Base-by-base conservation (phyloP, 2,329 filamentous ascomycete genomes). In the Alternaria sp. region DNA sequence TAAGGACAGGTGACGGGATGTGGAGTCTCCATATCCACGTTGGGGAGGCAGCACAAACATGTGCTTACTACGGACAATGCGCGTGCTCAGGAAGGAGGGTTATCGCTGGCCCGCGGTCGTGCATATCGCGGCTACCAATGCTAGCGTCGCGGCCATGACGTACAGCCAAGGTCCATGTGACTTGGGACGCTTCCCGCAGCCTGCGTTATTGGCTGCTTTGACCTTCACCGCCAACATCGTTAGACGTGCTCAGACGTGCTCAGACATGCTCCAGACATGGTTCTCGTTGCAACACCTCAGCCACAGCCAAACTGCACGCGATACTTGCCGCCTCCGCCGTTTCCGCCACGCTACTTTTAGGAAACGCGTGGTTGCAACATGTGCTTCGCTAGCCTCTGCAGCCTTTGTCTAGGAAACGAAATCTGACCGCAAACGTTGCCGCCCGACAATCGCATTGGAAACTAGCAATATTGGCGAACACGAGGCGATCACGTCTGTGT, bases 1-100 rank as follows among this genome's bases (percentile, higher is more conserved):
- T 45, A 60, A 65, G 63, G 43, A 63, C 70, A 71, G 70, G 53
- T 72, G 70, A 72, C 61, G 51, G 55, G n/a, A 28, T 61, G 68
- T 69, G 65, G 67, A 58, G 65, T 58, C 51, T 51, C 51, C 57
- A 65, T 63, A 30, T 37, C 60, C 47, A 41, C 30, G 59, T 44
- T 25, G 21, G 49, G 11, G 45, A 54, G 45, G 20, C 43, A 33
- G 55, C 12, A 30, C 43, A 50, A 49, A 56, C 55, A 55, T 55
- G 60, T 55, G 63, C 25, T 58, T 49, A 59, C 54, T 49, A 59
- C 50, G 18, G 37, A 30, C 51, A 37, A 47, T 47, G 61, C 58
- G 61, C 55, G 63, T 59, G 63, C 59, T 53, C 49, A 41, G 30
- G 49, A 28, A 55, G 45, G 33, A 28, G 58, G 26, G 50, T 55